phyloP scores from a whole-genome alignment of 495 filamentous ascomycete genomes.

The Annulohypoxylon stygium region DNA sequence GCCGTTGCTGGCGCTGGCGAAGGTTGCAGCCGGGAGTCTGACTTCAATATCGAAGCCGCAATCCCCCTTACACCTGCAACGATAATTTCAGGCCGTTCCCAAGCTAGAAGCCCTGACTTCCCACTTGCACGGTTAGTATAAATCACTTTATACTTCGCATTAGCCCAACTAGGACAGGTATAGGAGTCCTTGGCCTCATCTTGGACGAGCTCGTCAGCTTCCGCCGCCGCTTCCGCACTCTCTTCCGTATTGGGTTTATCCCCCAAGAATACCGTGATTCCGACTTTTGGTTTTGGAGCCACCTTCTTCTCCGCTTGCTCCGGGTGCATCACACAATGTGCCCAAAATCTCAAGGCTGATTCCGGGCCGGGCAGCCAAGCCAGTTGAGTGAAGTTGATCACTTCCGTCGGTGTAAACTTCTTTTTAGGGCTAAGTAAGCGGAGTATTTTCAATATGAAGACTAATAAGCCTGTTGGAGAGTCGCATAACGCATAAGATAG shows the following conservation, averaged over 20 bases:
- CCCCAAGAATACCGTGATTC: conserved; percentile 61
- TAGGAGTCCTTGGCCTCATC: conserved; percentile 49
- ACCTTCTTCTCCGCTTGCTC: conserved; percentile 40
- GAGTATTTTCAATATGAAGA: conserved; percentile 59
- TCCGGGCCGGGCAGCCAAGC: conserved; percentile 67
- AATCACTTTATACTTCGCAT: conserved; percentile 56
- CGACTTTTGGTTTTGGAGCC: conserved; percentile 50
- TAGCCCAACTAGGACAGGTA: conserved; percentile 61
- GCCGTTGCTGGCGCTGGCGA: conserved; percentile 20
- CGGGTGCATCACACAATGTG: conserved; percentile 53
- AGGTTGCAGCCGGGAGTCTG: conserved; percentile 51
- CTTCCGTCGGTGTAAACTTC: conserved; percentile 55
- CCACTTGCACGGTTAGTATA: conserved; percentile 52
- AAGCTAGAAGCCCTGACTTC: conserved; percentile 55
- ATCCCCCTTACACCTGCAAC: conserved; percentile 55
- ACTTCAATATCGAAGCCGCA: conserved; percentile 51
- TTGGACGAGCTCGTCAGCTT: background rate
- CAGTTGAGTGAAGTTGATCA: conserved; percentile 61
- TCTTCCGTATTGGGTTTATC: conserved; percentile 31
- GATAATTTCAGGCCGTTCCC: conserved; percentile 59
- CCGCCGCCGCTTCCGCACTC: conserved; percentile 15
- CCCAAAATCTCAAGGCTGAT: conserved; percentile 61
- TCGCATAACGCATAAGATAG: conserved; percentile 67
- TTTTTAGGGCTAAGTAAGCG: conserved; percentile 49
- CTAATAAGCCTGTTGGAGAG: conserved; percentile 64